Evolutionary conservation across 768 basidiomycete genomes (phyloP).

Genomic region (Rhodocollybia butyracea): DNA sequence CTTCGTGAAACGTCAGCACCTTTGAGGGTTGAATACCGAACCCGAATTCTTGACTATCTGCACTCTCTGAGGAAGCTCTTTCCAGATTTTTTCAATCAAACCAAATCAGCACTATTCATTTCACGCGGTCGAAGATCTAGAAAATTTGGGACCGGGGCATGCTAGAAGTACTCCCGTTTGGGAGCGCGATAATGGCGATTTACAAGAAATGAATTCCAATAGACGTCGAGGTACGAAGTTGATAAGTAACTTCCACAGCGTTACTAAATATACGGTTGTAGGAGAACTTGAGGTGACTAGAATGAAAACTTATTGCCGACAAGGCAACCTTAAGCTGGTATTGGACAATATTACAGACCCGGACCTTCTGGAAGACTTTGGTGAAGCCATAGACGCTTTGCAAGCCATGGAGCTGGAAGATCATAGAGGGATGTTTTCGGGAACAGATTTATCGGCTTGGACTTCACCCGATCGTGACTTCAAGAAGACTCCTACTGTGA

Average conservation of each 20-base stretch:
- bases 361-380: not conserved
- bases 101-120: constrained; percentile 21
- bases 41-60: constrained; percentile 18
- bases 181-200: constrained; percentile 24
- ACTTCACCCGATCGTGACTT: not conserved
- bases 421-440: constrained; percentile 9
- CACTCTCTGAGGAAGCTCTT: constrained; percentile 11
- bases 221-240: constrained; percentile 13
- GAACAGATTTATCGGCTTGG: not conserved
- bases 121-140: constrained; percentile 19
- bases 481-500: not conserved
- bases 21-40: constrained; percentile 19
- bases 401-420: constrained; percentile 14
- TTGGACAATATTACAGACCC: constrained; percentile 12
- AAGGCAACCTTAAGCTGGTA: constrained; percentile 12
- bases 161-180: constrained; percentile 24
- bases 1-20: constrained; percentile 14
- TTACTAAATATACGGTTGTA: not conserved
- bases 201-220: constrained; percentile 23
- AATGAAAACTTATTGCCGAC: constrained; percentile 7
- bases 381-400: constrained; percentile 8
- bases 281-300: constrained; percentile 18
- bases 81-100: constrained; percentile 13
- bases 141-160: constrained; percentile 23
- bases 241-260: not conserved